Percentiles rank a stretch among this genome's conserved stretches.
Conservation (phyloP, 768 basidiomycete genomes). For the Tubosaeta sp. region DNA sequence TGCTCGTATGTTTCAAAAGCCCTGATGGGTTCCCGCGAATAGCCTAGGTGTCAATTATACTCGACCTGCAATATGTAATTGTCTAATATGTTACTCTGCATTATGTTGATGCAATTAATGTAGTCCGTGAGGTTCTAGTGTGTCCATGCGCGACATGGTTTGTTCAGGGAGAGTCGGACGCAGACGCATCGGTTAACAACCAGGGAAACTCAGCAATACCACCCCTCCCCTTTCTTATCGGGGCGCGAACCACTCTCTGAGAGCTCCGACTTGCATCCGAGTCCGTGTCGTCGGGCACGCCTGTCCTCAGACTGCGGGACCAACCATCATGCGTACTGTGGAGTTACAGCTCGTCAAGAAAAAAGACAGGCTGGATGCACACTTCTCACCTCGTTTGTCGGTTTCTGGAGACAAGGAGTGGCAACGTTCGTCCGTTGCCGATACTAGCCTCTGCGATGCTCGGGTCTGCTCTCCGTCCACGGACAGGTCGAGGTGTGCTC, state of each 20-base stretch:
- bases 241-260: constrained; percentile 5
- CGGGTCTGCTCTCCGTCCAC: background rate
- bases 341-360: background rate
- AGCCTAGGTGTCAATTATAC: background rate
- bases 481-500: constrained; percentile 23
- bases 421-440: background rate
- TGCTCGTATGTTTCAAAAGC: too few species aligned
- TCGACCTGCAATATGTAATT: background rate
- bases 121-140: background rate
- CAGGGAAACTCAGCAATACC: constrained; percentile 2
- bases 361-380: background rate
- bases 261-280: constrained; percentile 16
- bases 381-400: constrained; percentile 13
- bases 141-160: background rate
- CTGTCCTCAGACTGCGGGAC: constrained; percentile 10
- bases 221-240: background rate
- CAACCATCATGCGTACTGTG: constrained; percentile 8
- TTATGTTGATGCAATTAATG: background rate
- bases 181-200: constrained; percentile 10
- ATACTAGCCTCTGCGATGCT: background rate
- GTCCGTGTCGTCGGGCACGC: constrained; percentile 7
- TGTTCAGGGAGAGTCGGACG: constrained; percentile 4
- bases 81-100: background rate
- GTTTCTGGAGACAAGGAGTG: constrained; percentile 20
- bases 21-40: background rate